Evolutionary conservation across 768 basidiomycete genomes (phyloP).

Genomic region (Hericium erinaceus): DNA sequence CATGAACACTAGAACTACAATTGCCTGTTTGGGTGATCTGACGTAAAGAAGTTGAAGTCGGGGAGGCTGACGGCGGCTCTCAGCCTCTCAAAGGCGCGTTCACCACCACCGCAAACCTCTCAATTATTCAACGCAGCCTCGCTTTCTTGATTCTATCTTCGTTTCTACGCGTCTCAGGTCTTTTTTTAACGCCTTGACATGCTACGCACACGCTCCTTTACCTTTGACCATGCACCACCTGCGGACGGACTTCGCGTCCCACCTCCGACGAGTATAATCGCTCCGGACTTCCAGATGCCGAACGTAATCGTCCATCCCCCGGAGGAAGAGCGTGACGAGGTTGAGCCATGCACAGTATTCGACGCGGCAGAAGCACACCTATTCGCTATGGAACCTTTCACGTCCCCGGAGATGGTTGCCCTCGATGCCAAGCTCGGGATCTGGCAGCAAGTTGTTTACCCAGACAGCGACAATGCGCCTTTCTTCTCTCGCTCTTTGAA

Average conservation of each 20-base stretch:
- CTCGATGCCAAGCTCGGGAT: constrained; percentile 20
- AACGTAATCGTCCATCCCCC: constrained; percentile 29
- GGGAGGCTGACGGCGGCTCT: background rate
- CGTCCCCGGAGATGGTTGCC: constrained; percentile 22
- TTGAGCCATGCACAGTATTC: constrained; percentile 26
- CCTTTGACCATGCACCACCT: constrained; percentile 7
- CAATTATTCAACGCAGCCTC: background rate
- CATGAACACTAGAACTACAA: too few species aligned
- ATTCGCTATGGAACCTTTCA: constrained; percentile 12
- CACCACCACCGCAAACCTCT: background rate
- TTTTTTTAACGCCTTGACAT: constrained; percentile 12
- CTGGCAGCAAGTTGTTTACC: constrained; percentile 16
- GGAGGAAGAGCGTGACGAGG: constrained; percentile 26
- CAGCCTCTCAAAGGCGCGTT: background rate
- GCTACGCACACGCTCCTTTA: constrained; percentile 20
- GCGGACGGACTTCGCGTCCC: constrained; percentile 11
- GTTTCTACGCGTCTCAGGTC: background rate
- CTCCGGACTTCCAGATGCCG: constrained; percentile 18
- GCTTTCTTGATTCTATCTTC: background rate
- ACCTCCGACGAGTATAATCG: constrained; percentile 21
- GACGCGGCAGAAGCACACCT: constrained; percentile 18
- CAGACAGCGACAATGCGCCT: constrained; percentile 22
- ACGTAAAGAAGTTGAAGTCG: background rate
- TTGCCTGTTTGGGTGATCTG: background rate
- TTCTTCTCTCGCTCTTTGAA: constrained; percentile 18